Conservation (phyloP, 768 basidiomycete species). For the Termitomyces eurrhizus region DNA sequence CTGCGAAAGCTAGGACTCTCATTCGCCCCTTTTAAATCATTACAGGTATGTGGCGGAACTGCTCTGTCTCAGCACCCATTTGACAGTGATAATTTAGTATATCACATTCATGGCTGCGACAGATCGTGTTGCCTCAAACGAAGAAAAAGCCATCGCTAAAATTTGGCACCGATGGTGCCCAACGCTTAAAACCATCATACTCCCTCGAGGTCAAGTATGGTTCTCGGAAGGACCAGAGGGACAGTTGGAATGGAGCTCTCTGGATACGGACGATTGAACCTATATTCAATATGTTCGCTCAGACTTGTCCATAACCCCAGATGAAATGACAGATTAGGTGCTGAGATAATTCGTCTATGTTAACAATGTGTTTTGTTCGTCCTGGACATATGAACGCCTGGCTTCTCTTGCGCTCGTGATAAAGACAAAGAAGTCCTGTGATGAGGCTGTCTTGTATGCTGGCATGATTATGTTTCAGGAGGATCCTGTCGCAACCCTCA, state of each 20-base stretch:
- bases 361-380: neutral
- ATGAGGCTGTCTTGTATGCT: neutral
- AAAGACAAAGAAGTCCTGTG: no score
- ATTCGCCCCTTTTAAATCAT: constrained; percentile 39
- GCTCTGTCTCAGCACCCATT: neutral
- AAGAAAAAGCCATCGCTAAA: constrained; percentile 50
- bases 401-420: neutral
- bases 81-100: constrained; percentile 30
- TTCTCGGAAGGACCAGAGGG: constrained; percentile 36
- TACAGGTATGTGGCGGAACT: constrained; percentile 24
- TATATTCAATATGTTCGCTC: neutral
- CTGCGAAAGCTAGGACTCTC: constrained; percentile 36
- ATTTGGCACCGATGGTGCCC: constrained; percentile 57
- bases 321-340: neutral
- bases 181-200: constrained; percentile 58
- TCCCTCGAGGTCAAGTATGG: constrained; percentile 63
- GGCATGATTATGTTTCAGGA: neutral
- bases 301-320: neutral
- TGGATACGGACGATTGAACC: constrained; percentile 9
- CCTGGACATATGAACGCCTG: neutral
- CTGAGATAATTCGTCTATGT: neutral
- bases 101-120: constrained; percentile 58
- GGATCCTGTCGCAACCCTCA: neutral
- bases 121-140: constrained; percentile 23
- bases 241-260: constrained; percentile 12